These are phyloP conservation scores for Trichoderma koningii DNA, from an alignment of 2,329 filamentous ascomycete genomes.

Conservation along the genomic window DNA sequence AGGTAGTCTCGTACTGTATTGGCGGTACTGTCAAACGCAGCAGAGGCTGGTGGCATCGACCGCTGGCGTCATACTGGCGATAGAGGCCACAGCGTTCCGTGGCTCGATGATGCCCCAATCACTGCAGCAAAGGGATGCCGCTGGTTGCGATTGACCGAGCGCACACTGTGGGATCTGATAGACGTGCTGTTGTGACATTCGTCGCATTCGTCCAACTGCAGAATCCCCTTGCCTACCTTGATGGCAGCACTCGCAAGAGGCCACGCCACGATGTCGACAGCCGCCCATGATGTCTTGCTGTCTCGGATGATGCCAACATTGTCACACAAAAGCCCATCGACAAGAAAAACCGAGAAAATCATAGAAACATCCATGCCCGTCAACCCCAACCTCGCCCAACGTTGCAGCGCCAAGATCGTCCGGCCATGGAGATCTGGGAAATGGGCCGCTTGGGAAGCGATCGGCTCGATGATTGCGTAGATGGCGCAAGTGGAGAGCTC, in stretches of 20 bases:
- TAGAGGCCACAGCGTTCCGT: constrained; percentile 15
- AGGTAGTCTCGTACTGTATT: not conserved
- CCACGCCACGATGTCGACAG: no score
- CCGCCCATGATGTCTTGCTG: no score
- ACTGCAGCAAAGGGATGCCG: not conserved
- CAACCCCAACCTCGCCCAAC: not conserved
- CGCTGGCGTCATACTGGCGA: constrained; percentile 25
- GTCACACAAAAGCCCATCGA: no score
- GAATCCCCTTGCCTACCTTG: not conserved
- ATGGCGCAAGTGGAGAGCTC: constrained; percentile 2
- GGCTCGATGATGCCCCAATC: constrained; percentile 8
- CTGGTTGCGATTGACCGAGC: not conserved
- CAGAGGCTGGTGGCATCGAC: not conserved
- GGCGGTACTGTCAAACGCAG: not conserved
- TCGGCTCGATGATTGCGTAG: constrained; percentile 19
- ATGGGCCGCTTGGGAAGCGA: not conserved
- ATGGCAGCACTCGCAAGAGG: not conserved
- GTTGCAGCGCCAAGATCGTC: constrained; percentile 9
- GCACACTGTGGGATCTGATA: not conserved
- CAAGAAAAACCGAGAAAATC: not conserved
- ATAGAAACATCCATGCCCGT: not conserved
- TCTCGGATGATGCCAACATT: no score
- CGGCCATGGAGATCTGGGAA: constrained; percentile 12
- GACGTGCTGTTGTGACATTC: not conserved
- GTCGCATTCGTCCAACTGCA: not conserved